Evolutionary conservation across 495 filamentous ascomycete species (phyloP).

Genomic region (Tuber brumale): DNA sequence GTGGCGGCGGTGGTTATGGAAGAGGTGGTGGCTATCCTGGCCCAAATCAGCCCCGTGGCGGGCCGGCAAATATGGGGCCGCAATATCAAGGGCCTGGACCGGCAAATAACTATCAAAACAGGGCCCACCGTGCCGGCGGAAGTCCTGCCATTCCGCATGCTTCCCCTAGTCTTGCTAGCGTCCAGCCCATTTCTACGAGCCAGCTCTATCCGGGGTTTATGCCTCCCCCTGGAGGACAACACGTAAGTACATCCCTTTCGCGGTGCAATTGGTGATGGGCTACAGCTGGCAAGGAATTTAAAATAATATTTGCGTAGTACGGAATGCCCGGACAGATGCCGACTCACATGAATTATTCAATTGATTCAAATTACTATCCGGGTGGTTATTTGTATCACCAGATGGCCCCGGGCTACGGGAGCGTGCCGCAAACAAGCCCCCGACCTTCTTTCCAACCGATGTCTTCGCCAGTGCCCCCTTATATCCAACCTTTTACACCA

Average conservation of each 20-base stretch:
- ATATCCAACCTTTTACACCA: slow-evolving; percentile 7
- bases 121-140: slow-evolving; percentile 27
- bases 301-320: not conserved
- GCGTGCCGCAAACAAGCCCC: slow-evolving; percentile 36
- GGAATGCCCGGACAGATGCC: not conserved
- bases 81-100: slow-evolving; percentile 13
- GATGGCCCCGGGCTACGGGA: not conserved
- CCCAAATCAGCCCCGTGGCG: slow-evolving; percentile 32
- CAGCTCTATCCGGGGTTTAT: slow-evolving; percentile 30
- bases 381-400: not conserved
- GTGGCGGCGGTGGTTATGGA: slow-evolving; percentile 26
- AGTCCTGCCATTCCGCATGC: slow-evolving; percentile 37
- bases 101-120: slow-evolving; percentile 21
- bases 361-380: not conserved
- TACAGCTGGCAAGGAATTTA: not conserved
- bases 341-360: not conserved
- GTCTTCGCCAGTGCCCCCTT: slow-evolving; percentile 6
- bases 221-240: slow-evolving; percentile 12
- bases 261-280: not conserved
- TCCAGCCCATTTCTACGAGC: slow-evolving; percentile 25
- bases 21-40: slow-evolving; percentile 23
- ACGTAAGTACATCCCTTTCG: not conserved
- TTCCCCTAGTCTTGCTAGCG: slow-evolving; percentile 30
- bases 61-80: slow-evolving; percentile 28
- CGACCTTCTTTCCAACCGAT: slow-evolving; percentile 18